A percentile compares a stretch with the other conserved stretches of the same genome.
phyloP scores from a whole-genome alignment of 179 eudicot species.

The Silene coronaria region DNA sequence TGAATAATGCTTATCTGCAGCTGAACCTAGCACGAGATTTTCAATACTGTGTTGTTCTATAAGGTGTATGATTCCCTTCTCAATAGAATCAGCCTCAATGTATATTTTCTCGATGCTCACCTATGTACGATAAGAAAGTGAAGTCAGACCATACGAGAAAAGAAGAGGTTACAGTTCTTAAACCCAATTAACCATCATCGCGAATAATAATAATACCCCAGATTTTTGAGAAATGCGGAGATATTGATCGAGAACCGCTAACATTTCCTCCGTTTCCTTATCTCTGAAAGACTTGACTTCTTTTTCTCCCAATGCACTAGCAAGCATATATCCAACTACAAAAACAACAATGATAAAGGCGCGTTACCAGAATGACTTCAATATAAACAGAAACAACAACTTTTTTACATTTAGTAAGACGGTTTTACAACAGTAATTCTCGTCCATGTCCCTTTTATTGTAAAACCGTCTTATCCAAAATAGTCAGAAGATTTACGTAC shows the following conservation, averaged over 20 bases:
- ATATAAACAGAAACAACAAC: not conserved
- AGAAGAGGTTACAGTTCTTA: not conserved
- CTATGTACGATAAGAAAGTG: constrained; percentile 20
- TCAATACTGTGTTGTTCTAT: constrained; percentile 38
- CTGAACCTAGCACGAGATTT: constrained; percentile 80
- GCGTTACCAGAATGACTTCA: not conserved
- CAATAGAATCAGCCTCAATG: constrained; percentile 53
- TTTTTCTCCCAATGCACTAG: not conserved
- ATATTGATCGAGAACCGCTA: constrained; percentile 37
- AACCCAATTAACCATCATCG: too few species aligned
- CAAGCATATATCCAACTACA: constrained; percentile 3
- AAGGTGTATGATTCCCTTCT: constrained; percentile 63
- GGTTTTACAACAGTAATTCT: not conserved
- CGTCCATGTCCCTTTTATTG: too few species aligned
- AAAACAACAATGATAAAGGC: too few species aligned
- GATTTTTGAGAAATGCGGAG: constrained; percentile 32
- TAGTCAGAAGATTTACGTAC: too few species aligned
- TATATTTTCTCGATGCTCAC: constrained; percentile 41
- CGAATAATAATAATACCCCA: constrained; percentile 41
- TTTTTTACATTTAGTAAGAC: too few species aligned
- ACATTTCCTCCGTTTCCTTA: constrained; percentile 45
- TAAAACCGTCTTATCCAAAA: too few species aligned
- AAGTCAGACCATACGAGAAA: not conserved
- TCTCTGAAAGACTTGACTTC: constrained; percentile 28
- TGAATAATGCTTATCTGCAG: constrained; percentile 46